These are phyloP conservation scores for Aspergillus incahuasiensis DNA, from an alignment of 495 filamentous ascomycete genomes.

Conservation along the genomic window DNA sequence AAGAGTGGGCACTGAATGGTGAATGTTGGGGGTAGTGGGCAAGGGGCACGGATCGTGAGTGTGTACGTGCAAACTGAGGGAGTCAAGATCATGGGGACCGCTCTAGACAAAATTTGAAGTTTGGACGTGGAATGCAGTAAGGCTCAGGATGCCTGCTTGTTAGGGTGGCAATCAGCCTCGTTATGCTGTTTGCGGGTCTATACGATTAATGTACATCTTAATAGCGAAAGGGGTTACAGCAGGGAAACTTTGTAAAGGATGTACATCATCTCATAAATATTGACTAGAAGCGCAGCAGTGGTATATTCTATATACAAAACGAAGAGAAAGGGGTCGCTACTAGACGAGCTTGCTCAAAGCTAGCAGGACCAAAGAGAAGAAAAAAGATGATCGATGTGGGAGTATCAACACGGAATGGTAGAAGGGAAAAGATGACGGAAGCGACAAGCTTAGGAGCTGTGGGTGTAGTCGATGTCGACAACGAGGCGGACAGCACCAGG, in stretches of 20 bases:
- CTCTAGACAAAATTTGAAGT: too few species aligned
- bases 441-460: not conserved
- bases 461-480: conserved; percentile 31
- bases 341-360: not conserved
- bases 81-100: too few species aligned
- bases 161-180: too few species aligned
- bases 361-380: not conserved
- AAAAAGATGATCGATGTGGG: not conserved
- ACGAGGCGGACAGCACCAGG: conserved; percentile 30
- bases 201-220: too few species aligned
- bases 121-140: too few species aligned
- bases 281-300: conserved; percentile 5
- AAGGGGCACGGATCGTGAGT: too few species aligned
- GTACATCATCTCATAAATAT: conserved; percentile 12
- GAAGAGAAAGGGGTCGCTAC: conserved; percentile 2
- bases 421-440: not conserved
- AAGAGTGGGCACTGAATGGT: too few species aligned
- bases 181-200: too few species aligned
- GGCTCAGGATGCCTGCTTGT: too few species aligned
- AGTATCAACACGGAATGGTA: not conserved
- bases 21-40: too few species aligned
- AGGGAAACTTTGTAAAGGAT: not conserved
- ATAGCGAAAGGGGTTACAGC: not conserved
- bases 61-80: too few species aligned
- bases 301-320: conserved; percentile 10